These are phyloP conservation scores for Stereocaulon alpinum DNA, from an alignment of 495 filamentous ascomycete species.

Conservation along the genomic window DNA sequence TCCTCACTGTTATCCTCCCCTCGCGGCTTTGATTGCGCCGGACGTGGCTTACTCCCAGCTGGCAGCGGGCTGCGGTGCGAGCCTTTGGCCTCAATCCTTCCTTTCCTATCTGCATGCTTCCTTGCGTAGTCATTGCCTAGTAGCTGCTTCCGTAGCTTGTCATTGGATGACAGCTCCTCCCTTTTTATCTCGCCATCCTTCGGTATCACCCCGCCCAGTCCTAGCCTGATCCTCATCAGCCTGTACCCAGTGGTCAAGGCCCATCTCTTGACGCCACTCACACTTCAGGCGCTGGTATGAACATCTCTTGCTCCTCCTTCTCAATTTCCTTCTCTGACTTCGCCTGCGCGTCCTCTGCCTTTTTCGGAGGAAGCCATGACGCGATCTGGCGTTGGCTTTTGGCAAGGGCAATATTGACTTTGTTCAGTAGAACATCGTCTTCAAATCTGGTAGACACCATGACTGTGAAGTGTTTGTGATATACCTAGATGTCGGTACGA, in stretches of 20 bases:
- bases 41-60: conserved; percentile 6
- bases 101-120: conserved; percentile 15
- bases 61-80: conserved; percentile 12
- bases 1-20: conserved; percentile 33
- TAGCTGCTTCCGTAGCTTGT: conserved; percentile 39
- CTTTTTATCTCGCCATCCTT: conserved; percentile 27
- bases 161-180: conserved; percentile 35
- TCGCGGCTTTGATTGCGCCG: neutral
- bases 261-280: conserved; percentile 20
- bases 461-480: too few species aligned
- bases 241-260: too few species aligned
- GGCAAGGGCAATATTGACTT: neutral
- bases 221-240: conserved; percentile 28
- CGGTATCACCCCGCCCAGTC: conserved; percentile 38
- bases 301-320: conserved; percentile 38
- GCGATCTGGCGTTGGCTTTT: neutral
- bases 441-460: neutral
- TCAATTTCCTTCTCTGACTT: conserved; percentile 37
- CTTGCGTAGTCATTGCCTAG: conserved; percentile 39
- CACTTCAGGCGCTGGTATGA: conserved; percentile 43
- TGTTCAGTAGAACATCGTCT: neutral
- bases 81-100: conserved; percentile 23
- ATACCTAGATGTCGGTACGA: too few species aligned
- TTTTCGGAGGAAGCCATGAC: neutral
- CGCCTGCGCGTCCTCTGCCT: conserved; percentile 21